Base-by-base conservation (phyloP, 306 rosid genomes). In the Prunus dulcis region DNA sequence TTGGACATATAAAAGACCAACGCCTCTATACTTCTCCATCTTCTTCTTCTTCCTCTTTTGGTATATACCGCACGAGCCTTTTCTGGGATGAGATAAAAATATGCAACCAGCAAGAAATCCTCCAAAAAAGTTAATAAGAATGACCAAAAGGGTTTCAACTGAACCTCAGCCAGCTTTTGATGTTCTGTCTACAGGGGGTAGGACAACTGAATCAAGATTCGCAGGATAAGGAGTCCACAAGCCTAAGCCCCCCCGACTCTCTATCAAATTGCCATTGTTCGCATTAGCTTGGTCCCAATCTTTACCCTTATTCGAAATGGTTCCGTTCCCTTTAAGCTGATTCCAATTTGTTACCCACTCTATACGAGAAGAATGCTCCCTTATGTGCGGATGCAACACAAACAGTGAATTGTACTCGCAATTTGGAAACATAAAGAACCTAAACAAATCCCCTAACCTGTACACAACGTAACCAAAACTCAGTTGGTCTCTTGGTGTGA, bases 401-500 rank as follows among this genome's bases (percentile, higher is more conserved):
- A 90, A 95, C 70, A 95, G 82, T n/a, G 99, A 89, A 79, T 88
- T 89, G 88, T 92, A 96, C 86, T 96, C 98, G 9, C 99, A 92
- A 78, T 96, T 92, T 4, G 96, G 98, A 83, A 96, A 92, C 99
- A 96, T 96, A 77, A 80, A 91, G 85, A 89, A 89, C 76, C 79
- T 82, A 64, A 96, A 92, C 0, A 84, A 10, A 30, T 82, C 89
- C 80, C 85, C 84, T 79, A 96, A 80, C 82, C 99, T 91, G 92
- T 87, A 92, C 8, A 90, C 92, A 64, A 88, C 96, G 78, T 92
- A 96, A 25, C 99, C 97, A 77, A 96, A 96, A 83, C 99, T 92
- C 85, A 96, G 88, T 84, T 96, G 99, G 83, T 96, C 99, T 84
- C 98, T 89, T 22, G 99, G 98, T 20, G 99, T 96, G 88, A 96